Conservation (phyloP, 352 stramenopile genomes). For the Globisporangium solare region DNA sequence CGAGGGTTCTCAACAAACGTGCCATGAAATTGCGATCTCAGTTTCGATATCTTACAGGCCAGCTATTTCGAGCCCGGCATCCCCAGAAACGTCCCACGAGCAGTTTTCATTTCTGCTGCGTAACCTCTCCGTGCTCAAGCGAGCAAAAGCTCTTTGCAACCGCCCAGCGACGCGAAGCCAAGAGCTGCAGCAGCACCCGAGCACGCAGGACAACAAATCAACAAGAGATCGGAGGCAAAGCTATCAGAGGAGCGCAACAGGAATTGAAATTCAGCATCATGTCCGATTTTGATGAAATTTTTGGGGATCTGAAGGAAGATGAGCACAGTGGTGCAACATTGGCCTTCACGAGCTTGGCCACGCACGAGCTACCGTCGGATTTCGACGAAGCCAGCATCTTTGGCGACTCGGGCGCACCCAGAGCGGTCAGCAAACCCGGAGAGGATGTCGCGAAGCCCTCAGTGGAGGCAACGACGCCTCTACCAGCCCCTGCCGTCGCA, state of each 20-base stretch:
- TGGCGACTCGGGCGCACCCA: conserved; percentile 16
- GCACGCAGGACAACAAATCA: neutral
- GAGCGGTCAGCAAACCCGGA: neutral
- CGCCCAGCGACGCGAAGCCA: neutral
- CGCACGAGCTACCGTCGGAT: conserved; percentile 16
- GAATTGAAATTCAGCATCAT: conserved; percentile 2
- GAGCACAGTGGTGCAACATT: conserved; percentile 37
- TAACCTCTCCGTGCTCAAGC: neutral
- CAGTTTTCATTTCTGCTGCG: conserved; percentile 1
- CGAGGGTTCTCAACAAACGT: no score
- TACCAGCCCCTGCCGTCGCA: conserved; percentile 2
- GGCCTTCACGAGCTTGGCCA: no score
- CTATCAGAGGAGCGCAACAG: neutral
- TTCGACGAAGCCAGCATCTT: conserved; percentile 57
- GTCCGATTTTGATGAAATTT: conserved; percentile 81
- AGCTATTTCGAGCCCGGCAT: no score
- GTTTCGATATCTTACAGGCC: no score
- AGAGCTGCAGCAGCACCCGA: neutral
- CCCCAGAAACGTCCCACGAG: neutral
- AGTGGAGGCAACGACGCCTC: conserved; percentile 3
- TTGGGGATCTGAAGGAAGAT: conserved; percentile 68
- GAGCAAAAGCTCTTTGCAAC: neutral
- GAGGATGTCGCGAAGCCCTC: conserved; percentile 1
- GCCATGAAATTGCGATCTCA: no score
- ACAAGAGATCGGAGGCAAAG: neutral